A percentile compares a stretch with the other conserved stretches of the same genome.
Evolutionary conservation across 2,329 filamentous ascomycete genomes (phyloP).

Genomic region (Calonectria honghensis): DNA sequence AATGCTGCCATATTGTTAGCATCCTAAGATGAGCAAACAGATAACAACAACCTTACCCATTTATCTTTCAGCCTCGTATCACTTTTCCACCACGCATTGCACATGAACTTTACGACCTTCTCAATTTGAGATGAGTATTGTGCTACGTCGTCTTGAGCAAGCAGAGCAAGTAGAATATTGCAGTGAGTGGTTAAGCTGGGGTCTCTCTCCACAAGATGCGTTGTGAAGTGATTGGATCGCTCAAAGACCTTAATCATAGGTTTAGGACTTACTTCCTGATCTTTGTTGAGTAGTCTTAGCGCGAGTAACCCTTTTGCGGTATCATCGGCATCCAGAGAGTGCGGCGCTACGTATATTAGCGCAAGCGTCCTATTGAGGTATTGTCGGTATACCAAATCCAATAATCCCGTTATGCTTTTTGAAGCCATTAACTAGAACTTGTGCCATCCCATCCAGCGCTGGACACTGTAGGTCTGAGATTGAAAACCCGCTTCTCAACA

Average conservation of each 20-base stretch:
- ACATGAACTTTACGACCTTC: background rate
- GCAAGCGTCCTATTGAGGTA: background rate
- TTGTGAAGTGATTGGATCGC: background rate
- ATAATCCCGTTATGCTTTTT: background rate
- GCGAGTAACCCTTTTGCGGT: background rate
- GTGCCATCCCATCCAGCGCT: background rate
- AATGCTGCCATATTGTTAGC: background rate
- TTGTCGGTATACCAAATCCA: background rate
- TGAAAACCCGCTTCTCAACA: background rate
- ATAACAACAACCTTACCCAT: background rate
- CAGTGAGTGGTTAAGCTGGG: background rate
- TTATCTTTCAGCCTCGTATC: background rate
- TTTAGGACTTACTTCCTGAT: constrained; percentile 7
- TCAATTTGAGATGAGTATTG: background rate
- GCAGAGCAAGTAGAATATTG: background rate
- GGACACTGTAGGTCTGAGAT: background rate
- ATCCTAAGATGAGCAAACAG: background rate
- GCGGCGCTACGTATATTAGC: background rate
- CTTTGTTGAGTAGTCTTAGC: background rate
- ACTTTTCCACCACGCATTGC: background rate
- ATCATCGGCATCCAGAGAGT: background rate
- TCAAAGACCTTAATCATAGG: background rate
- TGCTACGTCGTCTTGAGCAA: background rate
- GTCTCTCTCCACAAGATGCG: background rate
- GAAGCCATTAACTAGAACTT: background rate